Percentiles rank a stretch among this genome's conserved stretches.
phyloP scores from a whole-genome alignment of 805 yeast genomes.

The Candida easanensis region DNA sequence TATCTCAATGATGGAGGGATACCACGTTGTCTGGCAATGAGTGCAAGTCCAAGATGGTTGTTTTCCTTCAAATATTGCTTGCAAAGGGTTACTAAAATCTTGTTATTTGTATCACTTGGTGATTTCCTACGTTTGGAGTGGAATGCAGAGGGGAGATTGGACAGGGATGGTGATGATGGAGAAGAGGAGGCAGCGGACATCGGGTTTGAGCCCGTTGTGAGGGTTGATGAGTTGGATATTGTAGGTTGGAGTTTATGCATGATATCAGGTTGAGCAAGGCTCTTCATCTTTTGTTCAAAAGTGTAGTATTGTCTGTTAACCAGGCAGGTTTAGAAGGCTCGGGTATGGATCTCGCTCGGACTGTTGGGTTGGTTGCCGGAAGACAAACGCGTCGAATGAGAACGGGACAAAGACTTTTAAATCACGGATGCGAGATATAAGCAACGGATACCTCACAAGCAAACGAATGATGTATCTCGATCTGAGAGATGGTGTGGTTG shows the following conservation, averaged over 20 bases:
- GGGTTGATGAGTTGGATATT: constrained; percentile 19
- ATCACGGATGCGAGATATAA: too few relatives aligned
- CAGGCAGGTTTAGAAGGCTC: too few relatives aligned
- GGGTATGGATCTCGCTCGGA: too few relatives aligned
- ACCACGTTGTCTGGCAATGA: constrained; percentile 78
- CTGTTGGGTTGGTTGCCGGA: too few relatives aligned
- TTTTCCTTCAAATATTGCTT: constrained; percentile 51
- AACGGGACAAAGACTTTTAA: too few relatives aligned
- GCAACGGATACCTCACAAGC: too few relatives aligned
- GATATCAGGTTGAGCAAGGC: constrained; percentile 7
- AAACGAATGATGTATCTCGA: background rate
- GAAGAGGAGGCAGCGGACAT: constrained; percentile 15
- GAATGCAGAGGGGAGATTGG: constrained; percentile 3
- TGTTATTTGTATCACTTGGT: constrained; percentile 7
- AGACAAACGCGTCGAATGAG: too few relatives aligned
- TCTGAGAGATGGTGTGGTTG: background rate
- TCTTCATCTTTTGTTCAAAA: background rate
- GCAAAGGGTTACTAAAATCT: constrained; percentile 43
- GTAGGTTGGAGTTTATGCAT: constrained; percentile 19
- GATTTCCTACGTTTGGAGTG: constrained; percentile 11
- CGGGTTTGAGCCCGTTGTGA: constrained; percentile 14
- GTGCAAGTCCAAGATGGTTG: constrained; percentile 74
- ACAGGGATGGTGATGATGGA: constrained; percentile 13
- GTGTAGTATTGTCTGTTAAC: too few relatives aligned
- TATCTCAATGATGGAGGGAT: constrained; percentile 79